A percentile compares a stretch with the other conserved stretches of the same genome.
These are phyloP conservation scores for Alnus glutinosa DNA, from an alignment of 306 rosid species.

Conservation along the genomic window DNA sequence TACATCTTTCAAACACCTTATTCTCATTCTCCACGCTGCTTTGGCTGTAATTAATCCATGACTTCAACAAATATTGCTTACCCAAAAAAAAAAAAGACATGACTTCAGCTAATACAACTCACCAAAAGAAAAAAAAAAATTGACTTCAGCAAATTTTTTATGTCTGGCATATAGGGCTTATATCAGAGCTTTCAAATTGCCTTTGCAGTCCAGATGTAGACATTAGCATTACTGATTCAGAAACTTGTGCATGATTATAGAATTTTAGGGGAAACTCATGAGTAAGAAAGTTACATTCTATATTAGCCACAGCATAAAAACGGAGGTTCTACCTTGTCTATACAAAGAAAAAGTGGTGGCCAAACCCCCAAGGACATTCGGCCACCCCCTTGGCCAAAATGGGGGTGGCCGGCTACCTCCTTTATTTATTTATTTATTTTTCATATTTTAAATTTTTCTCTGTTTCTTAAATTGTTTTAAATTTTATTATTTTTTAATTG, in stretches of 20 bases:
- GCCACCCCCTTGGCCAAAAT: too few species aligned
- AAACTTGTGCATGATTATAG: not conserved
- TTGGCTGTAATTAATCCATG: not conserved
- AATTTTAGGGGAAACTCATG: not conserved
- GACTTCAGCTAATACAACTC: too few species aligned
- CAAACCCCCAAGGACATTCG: too few species aligned
- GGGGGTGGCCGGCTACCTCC: too few species aligned
- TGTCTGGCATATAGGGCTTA: not conserved
- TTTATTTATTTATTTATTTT: too few species aligned
- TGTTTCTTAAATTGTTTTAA: too few species aligned
- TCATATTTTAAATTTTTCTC: too few species aligned
- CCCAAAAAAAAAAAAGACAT: not conserved
- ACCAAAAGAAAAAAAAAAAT: too few species aligned
- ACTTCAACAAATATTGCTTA: not conserved
- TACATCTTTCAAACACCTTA: conserved; percentile 33
- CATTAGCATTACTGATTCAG: not conserved
- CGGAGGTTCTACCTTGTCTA: not conserved
- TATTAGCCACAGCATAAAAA: not conserved
- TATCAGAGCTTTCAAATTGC: not conserved
- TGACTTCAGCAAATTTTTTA: not conserved
- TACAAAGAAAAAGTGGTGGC: not conserved
- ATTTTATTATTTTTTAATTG: too few species aligned
- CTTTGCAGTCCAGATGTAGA: not conserved
- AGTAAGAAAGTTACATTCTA: not conserved
- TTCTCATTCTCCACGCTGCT: conserved; percentile 14